phyloP scores from a whole-genome alignment of 2,329 filamentous ascomycete species.

The Aspergillus brunneoviolaceus region DNA sequence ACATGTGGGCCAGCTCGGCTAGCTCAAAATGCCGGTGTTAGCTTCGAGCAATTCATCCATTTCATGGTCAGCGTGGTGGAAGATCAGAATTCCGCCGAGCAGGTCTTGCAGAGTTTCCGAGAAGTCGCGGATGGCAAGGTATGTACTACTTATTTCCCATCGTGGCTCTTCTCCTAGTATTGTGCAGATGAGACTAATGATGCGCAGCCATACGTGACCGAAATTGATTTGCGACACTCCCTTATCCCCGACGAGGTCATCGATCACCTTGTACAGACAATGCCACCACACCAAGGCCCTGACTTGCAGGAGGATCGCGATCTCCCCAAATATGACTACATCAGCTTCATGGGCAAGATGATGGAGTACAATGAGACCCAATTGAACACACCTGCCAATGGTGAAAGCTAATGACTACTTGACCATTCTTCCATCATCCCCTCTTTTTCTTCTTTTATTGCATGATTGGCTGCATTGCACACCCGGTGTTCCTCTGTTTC shows the following conservation, averaged over 20 bases:
- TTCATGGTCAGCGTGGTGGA: constrained; percentile 99
- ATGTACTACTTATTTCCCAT: constrained; percentile 23
- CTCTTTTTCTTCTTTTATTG: constrained; percentile 2
- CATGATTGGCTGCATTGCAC: constrained; percentile 9
- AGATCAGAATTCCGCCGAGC: constrained; percentile 97
- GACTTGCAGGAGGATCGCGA: constrained; percentile 84
- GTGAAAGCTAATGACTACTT: constrained; percentile 19
- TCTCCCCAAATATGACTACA: constrained; percentile 89
- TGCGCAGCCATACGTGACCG: constrained; percentile 81
- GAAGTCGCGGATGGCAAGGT: constrained; percentile 96
- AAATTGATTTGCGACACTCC: constrained; percentile 92
- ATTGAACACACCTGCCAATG: constrained; percentile 22
- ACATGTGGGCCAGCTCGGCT: constrained; percentile 64
- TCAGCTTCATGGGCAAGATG: constrained; percentile 92
- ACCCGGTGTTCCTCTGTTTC: constrained; percentile 8
- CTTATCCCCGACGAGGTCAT: constrained; percentile 97
- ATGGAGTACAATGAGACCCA: constrained; percentile 50
- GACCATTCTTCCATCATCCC: constrained; percentile 16
- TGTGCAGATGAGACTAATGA: constrained; percentile 10
- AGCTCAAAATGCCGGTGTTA: constrained; percentile 68
- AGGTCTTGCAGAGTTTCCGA: constrained; percentile 96
- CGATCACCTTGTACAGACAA: constrained; percentile 82
- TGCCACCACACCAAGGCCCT: constrained; percentile 80
- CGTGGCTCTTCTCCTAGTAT: background rate
- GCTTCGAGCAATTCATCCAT: constrained; percentile 97